Evolutionary conservation across 176 grass and related monocot species (phyloP).

Genomic region (Hsuehochloa calcarea): DNA sequence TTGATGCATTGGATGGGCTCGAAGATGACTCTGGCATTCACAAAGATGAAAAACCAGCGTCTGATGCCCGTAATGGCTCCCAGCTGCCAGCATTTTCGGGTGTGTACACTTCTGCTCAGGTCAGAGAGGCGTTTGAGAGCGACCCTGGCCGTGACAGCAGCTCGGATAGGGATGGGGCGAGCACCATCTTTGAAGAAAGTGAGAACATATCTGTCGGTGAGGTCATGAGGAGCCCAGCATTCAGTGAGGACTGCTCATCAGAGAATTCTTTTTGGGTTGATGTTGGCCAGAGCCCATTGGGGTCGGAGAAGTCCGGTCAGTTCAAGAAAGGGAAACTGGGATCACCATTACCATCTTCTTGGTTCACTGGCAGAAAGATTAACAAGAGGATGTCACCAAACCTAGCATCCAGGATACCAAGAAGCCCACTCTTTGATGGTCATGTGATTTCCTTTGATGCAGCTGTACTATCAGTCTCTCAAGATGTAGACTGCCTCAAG

Average conservation of each 20-base stretch:
- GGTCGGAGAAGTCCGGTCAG: constrained; percentile 66
- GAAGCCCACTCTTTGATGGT: constrained; percentile 84
- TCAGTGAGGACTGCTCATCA: constrained; percentile 83
- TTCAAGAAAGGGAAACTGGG: constrained; percentile 83
- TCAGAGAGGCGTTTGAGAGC: constrained; percentile 83
- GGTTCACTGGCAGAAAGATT: constrained; percentile 79
- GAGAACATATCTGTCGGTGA: constrained; percentile 92
- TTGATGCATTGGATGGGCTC: constrained; percentile 67
- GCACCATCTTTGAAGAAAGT: constrained; percentile 93
- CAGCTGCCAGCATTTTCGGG: constrained; percentile 95
- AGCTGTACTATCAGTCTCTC: constrained; percentile 85
- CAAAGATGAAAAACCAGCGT: constrained; percentile 52
- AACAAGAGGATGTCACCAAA: constrained; percentile 80
- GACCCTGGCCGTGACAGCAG: constrained; percentile 83
- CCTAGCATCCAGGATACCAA: constrained; percentile 51
- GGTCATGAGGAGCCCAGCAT: constrained; percentile 83
- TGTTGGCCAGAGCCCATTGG: constrained; percentile 84
- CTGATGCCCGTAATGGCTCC: constrained; percentile 43
- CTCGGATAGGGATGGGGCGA: constrained; percentile 87
- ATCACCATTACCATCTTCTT: constrained; percentile 85
- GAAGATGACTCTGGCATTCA: constrained; percentile 56
- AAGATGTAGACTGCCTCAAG: constrained; percentile 68
- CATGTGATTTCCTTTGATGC: constrained; percentile 94
- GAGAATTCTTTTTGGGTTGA: constrained; percentile 86
- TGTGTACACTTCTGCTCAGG: constrained; percentile 92